Evolutionary conservation across 2,329 filamentous ascomycete species (phyloP).

Genomic region (Fusarium pilosicola): DNA sequence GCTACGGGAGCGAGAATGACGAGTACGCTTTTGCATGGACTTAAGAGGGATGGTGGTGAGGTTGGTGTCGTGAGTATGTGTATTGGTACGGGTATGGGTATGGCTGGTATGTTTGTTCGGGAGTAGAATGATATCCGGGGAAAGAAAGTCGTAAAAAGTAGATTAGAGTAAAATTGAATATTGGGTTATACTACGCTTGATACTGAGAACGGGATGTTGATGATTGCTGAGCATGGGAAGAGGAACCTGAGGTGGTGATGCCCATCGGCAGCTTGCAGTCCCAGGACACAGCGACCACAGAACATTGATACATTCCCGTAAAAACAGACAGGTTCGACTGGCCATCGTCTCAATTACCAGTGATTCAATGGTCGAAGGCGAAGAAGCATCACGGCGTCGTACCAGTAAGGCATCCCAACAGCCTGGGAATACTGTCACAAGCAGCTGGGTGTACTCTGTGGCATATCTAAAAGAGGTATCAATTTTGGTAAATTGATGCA

Average conservation of each 20-base stretch:
- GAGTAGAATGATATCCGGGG: slow-evolving; percentile 20
- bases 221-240: not conserved
- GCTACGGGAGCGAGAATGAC: slow-evolving; percentile 87
- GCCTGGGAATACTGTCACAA: too few relatives aligned
- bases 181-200: not conserved
- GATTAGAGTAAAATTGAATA: not conserved
- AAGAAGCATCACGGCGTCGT: not conserved
- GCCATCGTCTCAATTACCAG: not conserved
- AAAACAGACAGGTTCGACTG: not conserved
- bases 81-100: slow-evolving; percentile 67
- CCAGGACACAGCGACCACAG: too few relatives aligned
- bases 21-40: slow-evolving; percentile 74
- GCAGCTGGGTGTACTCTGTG: not conserved
- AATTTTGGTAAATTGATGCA: not conserved
- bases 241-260: not conserved
- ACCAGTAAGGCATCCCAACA: too few relatives aligned
- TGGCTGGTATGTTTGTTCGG: slow-evolving; percentile 41
- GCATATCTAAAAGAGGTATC: too few relatives aligned
- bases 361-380: too few relatives aligned
- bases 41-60: slow-evolving; percentile 75
- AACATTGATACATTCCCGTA: not conserved
- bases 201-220: not conserved
- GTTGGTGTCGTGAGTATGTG: slow-evolving; percentile 94
- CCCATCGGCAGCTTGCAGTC: not conserved
- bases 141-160: not conserved